phyloP scores from a whole-genome alignment of 176 grass and related monocot species.

The Areca catechu region DNA sequence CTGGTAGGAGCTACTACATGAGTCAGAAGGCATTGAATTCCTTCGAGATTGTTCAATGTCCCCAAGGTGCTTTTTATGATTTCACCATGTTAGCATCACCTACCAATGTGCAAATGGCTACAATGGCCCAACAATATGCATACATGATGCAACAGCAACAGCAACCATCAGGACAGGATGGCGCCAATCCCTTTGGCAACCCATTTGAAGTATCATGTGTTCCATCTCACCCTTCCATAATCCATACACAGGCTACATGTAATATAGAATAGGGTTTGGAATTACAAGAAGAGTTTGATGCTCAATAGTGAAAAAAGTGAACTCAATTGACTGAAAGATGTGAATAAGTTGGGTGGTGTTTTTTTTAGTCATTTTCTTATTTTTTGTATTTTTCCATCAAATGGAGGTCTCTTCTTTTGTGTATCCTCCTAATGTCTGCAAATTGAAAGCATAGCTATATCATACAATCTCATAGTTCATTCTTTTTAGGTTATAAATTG shows the following conservation, averaged over 20 bases:
- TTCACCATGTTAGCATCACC: conserved; percentile 1
- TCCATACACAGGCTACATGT: conserved; percentile 3
- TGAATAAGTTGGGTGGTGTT: no score
- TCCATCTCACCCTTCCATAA: not conserved
- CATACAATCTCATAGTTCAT: no score
- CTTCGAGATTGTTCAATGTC: not conserved
- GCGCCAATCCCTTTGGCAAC: conserved; percentile 11
- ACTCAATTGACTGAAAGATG: no score
- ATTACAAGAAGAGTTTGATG: no score
- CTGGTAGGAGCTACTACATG: not conserved
- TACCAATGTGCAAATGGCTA: conserved; percentile 7
- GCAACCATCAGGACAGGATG: conserved; percentile 1
- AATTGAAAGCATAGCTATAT: no score
- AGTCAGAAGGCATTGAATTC: conserved; percentile 8
- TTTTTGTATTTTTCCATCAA: no score
- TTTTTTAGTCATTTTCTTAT: no score
- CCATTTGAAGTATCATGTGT: not conserved
- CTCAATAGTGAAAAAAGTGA: no score
- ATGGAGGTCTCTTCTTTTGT: no score
- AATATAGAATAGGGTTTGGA: not conserved
- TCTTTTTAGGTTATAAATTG: no score
- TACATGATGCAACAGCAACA: conserved; percentile 11
- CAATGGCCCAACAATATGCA: conserved; percentile 10
- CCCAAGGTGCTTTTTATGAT: conserved; percentile 1
- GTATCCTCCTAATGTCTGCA: no score